These are phyloP conservation scores for Chlorella sp. DNA, from an alignment of 139 green algal genomes.

Conservation along the genomic window DNA sequence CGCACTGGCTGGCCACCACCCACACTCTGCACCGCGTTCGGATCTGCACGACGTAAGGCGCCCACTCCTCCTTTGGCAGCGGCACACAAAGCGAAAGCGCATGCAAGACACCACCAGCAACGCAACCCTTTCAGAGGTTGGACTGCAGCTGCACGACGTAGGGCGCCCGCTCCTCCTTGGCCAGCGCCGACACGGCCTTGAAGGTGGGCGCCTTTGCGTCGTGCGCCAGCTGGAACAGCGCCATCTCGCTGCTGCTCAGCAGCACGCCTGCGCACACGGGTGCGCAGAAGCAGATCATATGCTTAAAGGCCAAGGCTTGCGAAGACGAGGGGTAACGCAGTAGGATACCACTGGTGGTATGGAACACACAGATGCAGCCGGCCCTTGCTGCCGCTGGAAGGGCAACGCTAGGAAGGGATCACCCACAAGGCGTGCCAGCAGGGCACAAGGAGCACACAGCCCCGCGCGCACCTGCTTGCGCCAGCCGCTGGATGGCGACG, in stretches of 20 bases:
- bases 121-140: background rate
- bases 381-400: too few relatives aligned
- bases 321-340: too few relatives aligned
- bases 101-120: too few relatives aligned
- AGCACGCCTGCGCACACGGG: slow-evolving; percentile 20
- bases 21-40: too few relatives aligned
- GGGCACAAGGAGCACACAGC: background rate
- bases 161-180: slow-evolving; percentile 39
- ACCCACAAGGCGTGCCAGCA: too few relatives aligned
- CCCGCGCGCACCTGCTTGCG: slow-evolving; percentile 14
- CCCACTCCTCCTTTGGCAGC: slow-evolving; percentile 48
- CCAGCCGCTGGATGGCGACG: slow-evolving; percentile 49
- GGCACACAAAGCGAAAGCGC: too few relatives aligned
- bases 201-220: slow-evolving; percentile 65
- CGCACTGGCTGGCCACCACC: too few relatives aligned
- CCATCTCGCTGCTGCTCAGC: slow-evolving; percentile 51
- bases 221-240: slow-evolving; percentile 64
- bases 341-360: too few relatives aligned
- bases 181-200: slow-evolving; percentile 56
- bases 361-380: too few relatives aligned
- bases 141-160: background rate
- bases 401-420: too few relatives aligned
- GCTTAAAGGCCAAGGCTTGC: too few relatives aligned
- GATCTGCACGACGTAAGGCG: background rate
- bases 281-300: too few relatives aligned